Evolutionary conservation across 768 basidiomycete genomes (phyloP), one percentile per base, ranked within the genome.

Genomic region (Russula foetens): DNA sequence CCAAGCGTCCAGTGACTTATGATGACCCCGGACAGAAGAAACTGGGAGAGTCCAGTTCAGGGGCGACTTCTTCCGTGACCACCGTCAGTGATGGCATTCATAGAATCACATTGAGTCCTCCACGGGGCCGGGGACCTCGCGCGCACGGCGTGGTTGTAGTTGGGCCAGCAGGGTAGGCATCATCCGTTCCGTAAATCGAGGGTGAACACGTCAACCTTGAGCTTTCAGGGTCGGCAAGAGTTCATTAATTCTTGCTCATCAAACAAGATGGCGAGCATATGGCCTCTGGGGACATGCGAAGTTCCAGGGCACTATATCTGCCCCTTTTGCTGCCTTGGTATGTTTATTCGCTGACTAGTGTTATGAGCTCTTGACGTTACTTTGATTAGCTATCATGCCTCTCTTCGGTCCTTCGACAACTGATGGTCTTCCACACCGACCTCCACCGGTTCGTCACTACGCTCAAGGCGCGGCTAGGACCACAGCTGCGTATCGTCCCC

Each of bases 201-300:
- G 29, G 43, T 39, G 28, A 38, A 28, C 26, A 46, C 24, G 23
- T 55, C 51, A 38, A 50, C 31, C 58, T 45, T 28, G 31, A 23
- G 28, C 19, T 47, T 28, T n/a, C 61, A 80, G 86, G 12, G 81
- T 84, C n/a, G 86, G 85, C n/a, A 89, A 89, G 70, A 88, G 84
- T 63, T 85, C 85, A 0, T 78, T 89, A 58, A 76, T 89, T 56
- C 73, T 87, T 26, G 82, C 78, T 6, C 81, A 87, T 63, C 86
- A 88, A 69, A 84, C 85, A 5, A 83, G 82, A 68, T 88, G 86
- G 86, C 71, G 86, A 72, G 72, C 72, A 15, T 85, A 86, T 64
- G 86, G 86, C 4, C 76, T 88, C 6, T 89, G 86, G 86, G 86
- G 86, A 15, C 85, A 88, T 63, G 85, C 86, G 7, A 88, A 87